Percentiles rank a stretch among this genome's conserved stretches.
Evolutionary conservation across 1,284 basidiomycete genomes (phyloP).

Genomic region (Crucibulum cyathiforme): DNA sequence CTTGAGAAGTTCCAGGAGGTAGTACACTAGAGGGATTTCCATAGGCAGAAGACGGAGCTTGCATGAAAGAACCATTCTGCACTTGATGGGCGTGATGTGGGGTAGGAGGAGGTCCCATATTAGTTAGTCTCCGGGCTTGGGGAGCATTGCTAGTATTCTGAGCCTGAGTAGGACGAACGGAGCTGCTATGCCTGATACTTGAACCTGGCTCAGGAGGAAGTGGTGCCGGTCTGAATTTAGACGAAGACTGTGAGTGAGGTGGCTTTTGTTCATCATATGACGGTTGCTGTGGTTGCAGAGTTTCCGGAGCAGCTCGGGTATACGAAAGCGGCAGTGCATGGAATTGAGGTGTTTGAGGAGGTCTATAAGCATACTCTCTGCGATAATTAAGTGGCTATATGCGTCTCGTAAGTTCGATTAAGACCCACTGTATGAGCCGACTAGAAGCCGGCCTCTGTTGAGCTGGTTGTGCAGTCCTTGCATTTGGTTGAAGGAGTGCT

Average conservation of each 20-base stretch:
- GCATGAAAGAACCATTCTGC: neutral
- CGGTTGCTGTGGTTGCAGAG: conserved; percentile 25
- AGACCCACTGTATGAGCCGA: conserved; percentile 53
- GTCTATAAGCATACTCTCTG: conserved; percentile 68
- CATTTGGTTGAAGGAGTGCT: neutral
- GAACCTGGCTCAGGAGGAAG: neutral
- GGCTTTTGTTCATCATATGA: conserved; percentile 1
- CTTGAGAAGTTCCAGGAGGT: too few species aligned
- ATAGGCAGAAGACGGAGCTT: neutral
- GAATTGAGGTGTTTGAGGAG: conserved; percentile 46
- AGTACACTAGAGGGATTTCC: neutral
- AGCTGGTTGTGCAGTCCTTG: neutral
- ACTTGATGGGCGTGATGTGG: conserved; percentile 27
- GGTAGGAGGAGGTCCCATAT: conserved; percentile 43
- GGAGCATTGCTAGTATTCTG: neutral
- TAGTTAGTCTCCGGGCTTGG: conserved; percentile 11
- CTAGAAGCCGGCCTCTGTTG: conserved; percentile 50
- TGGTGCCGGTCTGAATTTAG: neutral
- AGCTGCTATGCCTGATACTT: conserved; percentile 1
- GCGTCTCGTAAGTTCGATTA: conserved; percentile 7
- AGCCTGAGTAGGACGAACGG: neutral
- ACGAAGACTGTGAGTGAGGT: neutral
- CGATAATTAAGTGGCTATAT: conserved; percentile 24
- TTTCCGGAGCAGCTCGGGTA: conserved; percentile 39
- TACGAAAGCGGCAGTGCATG: conserved; percentile 40